Evolutionary conservation across 2,329 filamentous ascomycete genomes (phyloP).

Genomic region (Metarhizium rileyi): DNA sequence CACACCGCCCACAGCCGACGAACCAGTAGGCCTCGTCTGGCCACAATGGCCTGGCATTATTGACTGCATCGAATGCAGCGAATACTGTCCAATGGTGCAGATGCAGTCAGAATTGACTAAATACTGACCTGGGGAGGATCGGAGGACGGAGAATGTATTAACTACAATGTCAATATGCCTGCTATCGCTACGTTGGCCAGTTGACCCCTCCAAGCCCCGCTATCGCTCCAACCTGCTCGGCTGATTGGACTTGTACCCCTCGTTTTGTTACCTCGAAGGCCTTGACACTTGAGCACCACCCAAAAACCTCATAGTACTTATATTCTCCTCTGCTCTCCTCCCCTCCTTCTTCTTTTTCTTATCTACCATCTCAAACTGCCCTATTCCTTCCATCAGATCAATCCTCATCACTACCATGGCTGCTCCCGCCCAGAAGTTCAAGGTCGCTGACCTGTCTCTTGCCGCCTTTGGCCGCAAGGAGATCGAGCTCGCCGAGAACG

Average conservation of each 20-base stretch:
- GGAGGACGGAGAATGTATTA: too few species aligned
- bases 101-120: background rate
- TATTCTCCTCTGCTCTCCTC: conserved; percentile 1
- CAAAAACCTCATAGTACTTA: conserved; percentile 14
- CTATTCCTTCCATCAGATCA: conserved; percentile 7
- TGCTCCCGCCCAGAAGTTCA: conserved; percentile 87
- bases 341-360: conserved; percentile 12
- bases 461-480: conserved; percentile 98
- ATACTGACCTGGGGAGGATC: too few species aligned
- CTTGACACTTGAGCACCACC: conserved; percentile 4
- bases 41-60: too few species aligned
- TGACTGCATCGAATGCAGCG: too few species aligned
- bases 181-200: too few species aligned
- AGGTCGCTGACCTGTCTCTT: conserved; percentile 96
- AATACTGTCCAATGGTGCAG: background rate
- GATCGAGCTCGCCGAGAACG: conserved; percentile 93
- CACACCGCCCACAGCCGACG: conserved; percentile 7
- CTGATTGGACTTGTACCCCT: background rate
- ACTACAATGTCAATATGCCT: too few species aligned
- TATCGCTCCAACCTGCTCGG: background rate
- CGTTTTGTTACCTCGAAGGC: background rate
- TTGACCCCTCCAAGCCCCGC: conserved; percentile 4
- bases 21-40: conserved; percentile 2
- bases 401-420: conserved; percentile 37
- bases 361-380: conserved; percentile 8